phyloP scores from a whole-genome alignment of 2,329 filamentous ascomycete genomes.

The Podosphaera fusca region DNA sequence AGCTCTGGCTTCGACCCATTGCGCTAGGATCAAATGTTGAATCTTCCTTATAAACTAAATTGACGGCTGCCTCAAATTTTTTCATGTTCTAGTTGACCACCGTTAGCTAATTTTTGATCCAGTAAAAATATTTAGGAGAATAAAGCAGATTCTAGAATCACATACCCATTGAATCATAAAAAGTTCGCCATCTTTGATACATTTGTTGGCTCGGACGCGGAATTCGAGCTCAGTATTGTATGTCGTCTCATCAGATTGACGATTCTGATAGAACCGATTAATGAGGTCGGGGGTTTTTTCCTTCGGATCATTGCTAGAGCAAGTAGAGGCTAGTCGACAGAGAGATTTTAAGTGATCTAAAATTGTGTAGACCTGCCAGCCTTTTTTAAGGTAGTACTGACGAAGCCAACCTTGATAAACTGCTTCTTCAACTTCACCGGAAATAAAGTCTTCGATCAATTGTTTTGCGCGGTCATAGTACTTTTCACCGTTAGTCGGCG shows the following conservation, averaged over 20 bases:
- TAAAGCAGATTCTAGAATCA: constrained; percentile 10
- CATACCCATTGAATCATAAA: constrained; percentile 82
- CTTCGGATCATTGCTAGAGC: constrained; percentile 67
- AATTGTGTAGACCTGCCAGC: constrained; percentile 84
- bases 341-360: constrained; percentile 70
- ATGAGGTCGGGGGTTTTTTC: constrained; percentile 87
- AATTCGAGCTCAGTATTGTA: constrained; percentile 78
- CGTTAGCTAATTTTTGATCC: too few relatives aligned
- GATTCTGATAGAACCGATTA: constrained; percentile 62
- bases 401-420: constrained; percentile 79
- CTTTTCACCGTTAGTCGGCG: constrained; percentile 34
- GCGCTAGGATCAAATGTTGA: constrained; percentile 74
- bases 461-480: constrained; percentile 73
- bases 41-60: constrained; percentile 44
- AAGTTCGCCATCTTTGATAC: constrained; percentile 77
- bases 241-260: constrained; percentile 64
- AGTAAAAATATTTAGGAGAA: too few relatives aligned
- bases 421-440: constrained; percentile 56
- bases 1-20: constrained; percentile 58
- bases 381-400: constrained; percentile 72
- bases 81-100: constrained; percentile 32
- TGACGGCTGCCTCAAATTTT: constrained; percentile 45
- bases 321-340: constrained; percentile 57
- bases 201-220: constrained; percentile 77
- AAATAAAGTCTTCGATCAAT: constrained; percentile 70